A percentile compares a stretch with the other conserved stretches of the same genome.
Evolutionary conservation across 345 rosid species (phyloP).

Genomic region (Luvunga scandens): DNA sequence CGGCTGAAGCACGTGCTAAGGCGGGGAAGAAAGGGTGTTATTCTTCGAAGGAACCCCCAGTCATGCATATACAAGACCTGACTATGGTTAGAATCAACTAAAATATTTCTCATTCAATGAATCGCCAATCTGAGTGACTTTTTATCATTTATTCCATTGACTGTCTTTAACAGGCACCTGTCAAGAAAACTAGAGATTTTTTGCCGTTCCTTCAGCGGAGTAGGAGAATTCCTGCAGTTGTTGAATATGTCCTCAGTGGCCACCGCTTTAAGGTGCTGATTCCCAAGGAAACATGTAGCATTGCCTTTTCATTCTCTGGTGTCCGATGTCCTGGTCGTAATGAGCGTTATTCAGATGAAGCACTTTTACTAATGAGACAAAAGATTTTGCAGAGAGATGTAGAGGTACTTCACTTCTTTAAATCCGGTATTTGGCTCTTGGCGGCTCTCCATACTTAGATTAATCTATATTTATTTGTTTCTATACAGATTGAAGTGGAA

Average conservation of each 20-base stretch:
- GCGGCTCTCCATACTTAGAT: slow-evolving; percentile 10
- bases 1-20: slow-evolving; percentile 88
- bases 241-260: slow-evolving; percentile 96
- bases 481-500: slow-evolving; percentile 81
- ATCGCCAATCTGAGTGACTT: neutral
- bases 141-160: neutral
- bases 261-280: slow-evolving; percentile 93
- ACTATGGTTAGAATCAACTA: slow-evolving; percentile 46
- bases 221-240: slow-evolving; percentile 76
- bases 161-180: slow-evolving; percentile 52
- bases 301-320: slow-evolving; percentile 97
- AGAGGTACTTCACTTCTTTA: slow-evolving; percentile 49
- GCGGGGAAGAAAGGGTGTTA: slow-evolving; percentile 77
- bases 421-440: neutral
- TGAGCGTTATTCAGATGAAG: slow-evolving; percentile 92
- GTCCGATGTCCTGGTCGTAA: slow-evolving; percentile 97
- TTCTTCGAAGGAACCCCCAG: slow-evolving; percentile 79
- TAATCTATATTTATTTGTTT: neutral
- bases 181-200: slow-evolving; percentile 90
- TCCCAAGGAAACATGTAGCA: slow-evolving; percentile 92
- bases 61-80: slow-evolving; percentile 75
- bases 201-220: slow-evolving; percentile 76
- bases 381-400: slow-evolving; percentile 97
- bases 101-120: neutral
- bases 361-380: slow-evolving; percentile 87